Evolutionary conservation across 805 yeast genomes (phyloP).

Genomic region (Ogataea pignaliae): DNA sequence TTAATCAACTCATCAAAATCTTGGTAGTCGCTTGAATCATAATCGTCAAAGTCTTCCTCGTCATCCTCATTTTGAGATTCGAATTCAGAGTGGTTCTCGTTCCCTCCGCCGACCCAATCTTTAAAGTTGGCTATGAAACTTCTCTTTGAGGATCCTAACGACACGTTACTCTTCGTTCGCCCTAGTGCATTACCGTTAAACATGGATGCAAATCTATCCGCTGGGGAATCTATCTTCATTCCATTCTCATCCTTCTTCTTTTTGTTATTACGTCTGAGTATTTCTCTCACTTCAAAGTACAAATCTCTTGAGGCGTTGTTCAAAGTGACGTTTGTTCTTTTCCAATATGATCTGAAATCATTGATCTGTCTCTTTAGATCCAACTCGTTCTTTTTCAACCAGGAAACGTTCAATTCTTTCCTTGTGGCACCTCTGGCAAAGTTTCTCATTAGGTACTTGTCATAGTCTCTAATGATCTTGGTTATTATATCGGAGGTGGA

Average conservation of each 20-base stretch:
- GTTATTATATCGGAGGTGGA: conserved; percentile 96
- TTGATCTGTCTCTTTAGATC: conserved; percentile 87
- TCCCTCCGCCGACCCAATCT: conserved; percentile 29
- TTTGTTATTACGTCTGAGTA: conserved; percentile 37
- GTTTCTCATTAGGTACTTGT: conserved; percentile 93
- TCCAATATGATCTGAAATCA: conserved; percentile 84
- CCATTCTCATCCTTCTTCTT: conserved; percentile 10
- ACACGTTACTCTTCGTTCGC: neutral
- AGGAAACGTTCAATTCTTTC: conserved; percentile 91
- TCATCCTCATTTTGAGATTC: conserved; percentile 18
- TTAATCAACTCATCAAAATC: no score
- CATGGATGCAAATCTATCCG: conserved; percentile 61
- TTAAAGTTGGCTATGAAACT: conserved; percentile 31
- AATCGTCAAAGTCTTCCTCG: conserved; percentile 8
- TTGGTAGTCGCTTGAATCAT: conserved; percentile 9
- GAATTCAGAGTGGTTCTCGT: conserved; percentile 24
- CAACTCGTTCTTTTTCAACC: conserved; percentile 95
- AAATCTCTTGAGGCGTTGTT: conserved; percentile 76
- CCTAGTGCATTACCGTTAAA: conserved; percentile 51
- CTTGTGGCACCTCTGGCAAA: conserved; percentile 97
- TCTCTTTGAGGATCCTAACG: conserved; percentile 12
- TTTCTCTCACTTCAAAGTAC: conserved; percentile 80
- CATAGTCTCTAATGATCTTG: conserved; percentile 91
- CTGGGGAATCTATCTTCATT: conserved; percentile 42
- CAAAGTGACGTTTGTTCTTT: conserved; percentile 61